These are phyloP conservation scores for Suillus spraguei DNA, from an alignment of 768 basidiomycete species.

Conservation along the genomic window DNA sequence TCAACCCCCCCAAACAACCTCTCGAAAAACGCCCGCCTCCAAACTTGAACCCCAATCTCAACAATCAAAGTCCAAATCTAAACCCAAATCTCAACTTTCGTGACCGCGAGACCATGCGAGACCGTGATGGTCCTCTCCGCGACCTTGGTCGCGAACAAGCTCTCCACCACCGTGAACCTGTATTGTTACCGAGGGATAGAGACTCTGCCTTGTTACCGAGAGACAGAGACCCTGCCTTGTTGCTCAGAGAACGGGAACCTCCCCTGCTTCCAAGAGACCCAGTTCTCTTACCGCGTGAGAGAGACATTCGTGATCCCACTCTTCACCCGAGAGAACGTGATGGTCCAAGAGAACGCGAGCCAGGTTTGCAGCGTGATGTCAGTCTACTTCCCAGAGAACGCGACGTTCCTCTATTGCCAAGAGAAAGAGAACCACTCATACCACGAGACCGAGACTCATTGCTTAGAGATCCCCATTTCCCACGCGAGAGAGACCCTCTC, in stretches of 20 bases:
- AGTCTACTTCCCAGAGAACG: not conserved
- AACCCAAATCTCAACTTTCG: constrained; percentile 10
- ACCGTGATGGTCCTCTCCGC: constrained; percentile 4
- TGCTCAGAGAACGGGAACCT: not conserved
- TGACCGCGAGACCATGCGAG: constrained; percentile 8
- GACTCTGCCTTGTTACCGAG: not conserved
- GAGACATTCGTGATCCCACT: constrained; percentile 3
- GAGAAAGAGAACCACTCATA: constrained; percentile 7
- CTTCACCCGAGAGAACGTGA: constrained; percentile 7
- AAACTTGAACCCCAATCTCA: constrained; percentile 10
- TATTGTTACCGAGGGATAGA: constrained; percentile 1
- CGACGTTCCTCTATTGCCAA: not conserved
- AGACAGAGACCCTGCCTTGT: not conserved
- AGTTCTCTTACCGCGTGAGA: not conserved
- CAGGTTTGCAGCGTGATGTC: constrained; percentile 1
- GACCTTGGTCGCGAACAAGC: constrained; percentile 4
- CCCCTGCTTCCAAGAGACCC: not conserved
- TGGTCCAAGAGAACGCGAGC: not conserved
- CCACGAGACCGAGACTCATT: not conserved
- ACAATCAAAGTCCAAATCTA: constrained; percentile 6
- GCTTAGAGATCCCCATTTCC: constrained; percentile 7
- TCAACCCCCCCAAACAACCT: constrained; percentile 22
- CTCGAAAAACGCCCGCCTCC: constrained; percentile 30
- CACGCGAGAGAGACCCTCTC: not conserved
- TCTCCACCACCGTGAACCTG: not conserved